Evolutionary conservation across 768 basidiomycete genomes (phyloP), one percentile per base, ranked within the genome.

Genomic region (Lactarius sp.): DNA sequence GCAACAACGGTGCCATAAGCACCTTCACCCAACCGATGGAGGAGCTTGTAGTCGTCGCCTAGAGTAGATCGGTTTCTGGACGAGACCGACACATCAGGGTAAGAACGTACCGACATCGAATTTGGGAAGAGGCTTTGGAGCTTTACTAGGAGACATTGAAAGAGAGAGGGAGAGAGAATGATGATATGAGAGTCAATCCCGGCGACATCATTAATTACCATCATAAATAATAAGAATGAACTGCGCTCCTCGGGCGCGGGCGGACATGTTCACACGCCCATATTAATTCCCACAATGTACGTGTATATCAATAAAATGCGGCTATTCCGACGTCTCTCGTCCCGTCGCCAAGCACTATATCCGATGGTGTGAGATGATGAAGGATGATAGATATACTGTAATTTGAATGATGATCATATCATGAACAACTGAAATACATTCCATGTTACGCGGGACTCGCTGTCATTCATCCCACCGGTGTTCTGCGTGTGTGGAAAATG

Each of bases 1-100:
- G 94, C 90, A 60, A 84, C 90, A 55, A 97, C 94, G 22, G 89
- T 92, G 36, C 94, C 94, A 72, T 94, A 94, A 52, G 92, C 91
- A 59, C 93, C 90, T 77, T 92, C 90, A 52, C 89, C 90, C 61
- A 93, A 85, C 60, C 83, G 79, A 71, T 88, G 82, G 71, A 90
- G 77, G 64, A 91, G 75, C 69, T 86, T 82, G 74, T 91, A 92
- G 72, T 89, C 83, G 57, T 86, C 81, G 66, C 86, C 87, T 89
- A 6, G 63, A 60, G 56, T 47, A 16, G n/a, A 53, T 41, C 20
- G 20, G 52, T 33, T 37, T 37, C 59, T 56, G 52, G 57, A 49
- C 36, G 31, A 52, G 27, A 20, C 8, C 2, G 7, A 56, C 0
- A 42, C 4, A n/a, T 18, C 13, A 63, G 42, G 62, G 53, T n/a